phyloP scores from a whole-genome alignment of 176 grass and related monocot species.

The Olyra latifolia region DNA sequence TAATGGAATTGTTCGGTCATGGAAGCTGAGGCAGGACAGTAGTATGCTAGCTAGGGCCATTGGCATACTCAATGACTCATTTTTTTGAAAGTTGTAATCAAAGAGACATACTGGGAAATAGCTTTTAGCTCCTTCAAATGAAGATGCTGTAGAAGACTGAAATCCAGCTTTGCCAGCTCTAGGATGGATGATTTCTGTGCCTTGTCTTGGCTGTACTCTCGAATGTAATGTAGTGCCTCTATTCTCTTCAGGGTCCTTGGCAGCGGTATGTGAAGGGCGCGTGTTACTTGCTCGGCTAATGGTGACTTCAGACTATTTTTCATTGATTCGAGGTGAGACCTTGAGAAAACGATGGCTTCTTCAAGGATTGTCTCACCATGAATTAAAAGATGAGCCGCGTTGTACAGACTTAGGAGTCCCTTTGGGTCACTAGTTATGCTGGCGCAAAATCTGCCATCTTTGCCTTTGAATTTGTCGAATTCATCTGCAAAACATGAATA shows the following conservation, averaged over 20 bases:
- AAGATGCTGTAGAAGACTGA: not conserved
- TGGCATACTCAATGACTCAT: no score
- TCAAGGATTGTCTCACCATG: constrained; percentile 10
- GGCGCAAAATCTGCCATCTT: not conserved
- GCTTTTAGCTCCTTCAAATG: constrained; percentile 15
- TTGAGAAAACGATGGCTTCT: constrained; percentile 13
- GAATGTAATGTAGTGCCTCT: not conserved
- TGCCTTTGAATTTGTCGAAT: not conserved
- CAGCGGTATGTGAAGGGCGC: constrained; percentile 20
- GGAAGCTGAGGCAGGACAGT: no score
- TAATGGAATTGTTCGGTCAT: no score
- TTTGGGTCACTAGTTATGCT: not conserved
- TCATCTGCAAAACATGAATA: no score
- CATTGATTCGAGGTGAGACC: constrained; percentile 19
- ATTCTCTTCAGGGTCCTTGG: constrained; percentile 9
- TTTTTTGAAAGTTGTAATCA: no score
- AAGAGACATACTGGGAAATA: not conserved
- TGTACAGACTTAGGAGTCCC: constrained; percentile 10
- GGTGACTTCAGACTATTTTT: not conserved
- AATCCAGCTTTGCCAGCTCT: constrained; percentile 7
- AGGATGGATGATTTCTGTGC: no score
- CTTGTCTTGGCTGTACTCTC: not conserved
- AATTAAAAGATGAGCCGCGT: constrained; percentile 7
- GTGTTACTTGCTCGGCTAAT: not conserved
- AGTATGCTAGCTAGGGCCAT: no score